Conservation (phyloP, 2,329 filamentous ascomycete genomes). For the Fusarium equiseti region DNA sequence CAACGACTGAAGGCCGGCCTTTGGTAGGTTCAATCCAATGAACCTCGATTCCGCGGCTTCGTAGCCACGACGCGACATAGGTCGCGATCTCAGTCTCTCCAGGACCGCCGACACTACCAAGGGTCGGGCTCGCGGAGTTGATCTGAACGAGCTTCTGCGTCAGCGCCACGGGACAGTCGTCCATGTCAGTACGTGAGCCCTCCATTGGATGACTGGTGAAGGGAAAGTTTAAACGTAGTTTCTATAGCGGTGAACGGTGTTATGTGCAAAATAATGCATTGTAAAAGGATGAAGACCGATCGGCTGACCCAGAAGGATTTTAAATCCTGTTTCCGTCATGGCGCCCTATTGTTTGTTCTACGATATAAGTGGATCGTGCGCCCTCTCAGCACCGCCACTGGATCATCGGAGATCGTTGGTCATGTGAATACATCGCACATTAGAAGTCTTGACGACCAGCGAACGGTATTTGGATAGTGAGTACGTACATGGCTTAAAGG, state of each 20-base stretch:
- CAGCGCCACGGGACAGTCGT: neutral
- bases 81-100: slow-evolving; percentile 61
- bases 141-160: slow-evolving; percentile 57
- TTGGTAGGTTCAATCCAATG: slow-evolving; percentile 61
- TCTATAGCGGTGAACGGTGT: rapidly evolving
- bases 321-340: neutral
- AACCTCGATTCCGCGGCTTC: slow-evolving; percentile 63
- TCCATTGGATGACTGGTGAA: neutral
- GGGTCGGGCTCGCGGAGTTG: slow-evolving; percentile 61
- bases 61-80: slow-evolving; percentile 63
- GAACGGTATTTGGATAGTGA: too few species aligned
- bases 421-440: too few species aligned
- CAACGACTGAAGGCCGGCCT: slow-evolving; percentile 64
- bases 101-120: slow-evolving; percentile 56
- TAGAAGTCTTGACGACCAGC: too few species aligned
- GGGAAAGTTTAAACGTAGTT: rapidly evolving
- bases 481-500: too few species aligned
- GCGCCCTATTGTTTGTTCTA: neutral
- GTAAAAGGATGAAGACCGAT: neutral
- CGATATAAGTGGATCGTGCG: neutral
- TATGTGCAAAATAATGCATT: rapidly evolving
- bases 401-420: too few species aligned
- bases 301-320: rapidly evolving
- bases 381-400: too few species aligned
- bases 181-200: rapidly evolving